phyloP scores from a whole-genome alignment of 225 moss, liverwort and hornwort genomes.

The Polytrichum commune region DNA sequence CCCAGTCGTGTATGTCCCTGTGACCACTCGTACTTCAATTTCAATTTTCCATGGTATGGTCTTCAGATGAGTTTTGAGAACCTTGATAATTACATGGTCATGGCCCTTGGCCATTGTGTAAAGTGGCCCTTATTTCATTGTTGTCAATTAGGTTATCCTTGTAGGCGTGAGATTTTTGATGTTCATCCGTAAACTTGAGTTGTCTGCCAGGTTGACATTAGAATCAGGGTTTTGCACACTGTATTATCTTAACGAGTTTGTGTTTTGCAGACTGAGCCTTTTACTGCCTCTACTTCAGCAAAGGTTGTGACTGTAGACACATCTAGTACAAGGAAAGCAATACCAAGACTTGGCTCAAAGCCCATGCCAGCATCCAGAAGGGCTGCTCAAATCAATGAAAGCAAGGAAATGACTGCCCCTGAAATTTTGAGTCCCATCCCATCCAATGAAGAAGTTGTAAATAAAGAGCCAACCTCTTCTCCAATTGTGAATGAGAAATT shows the following conservation, averaged over 20 bases:
- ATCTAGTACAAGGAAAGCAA: constrained; percentile 12
- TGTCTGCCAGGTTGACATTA: too few species aligned
- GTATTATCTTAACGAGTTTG: too few species aligned
- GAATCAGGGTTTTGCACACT: too few species aligned
- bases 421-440: not conserved
- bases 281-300: constrained; percentile 16
- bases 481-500: constrained; percentile 18
- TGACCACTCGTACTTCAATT: too few species aligned
- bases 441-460: not conserved
- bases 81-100: too few species aligned
- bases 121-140: too few species aligned
- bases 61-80: too few species aligned
- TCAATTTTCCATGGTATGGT: too few species aligned
- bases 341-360: constrained; percentile 21
- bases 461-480: not conserved
- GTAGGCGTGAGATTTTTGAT: not conserved
- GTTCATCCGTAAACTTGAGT: too few species aligned
- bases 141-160: too few species aligned
- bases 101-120: too few species aligned
- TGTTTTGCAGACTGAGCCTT: constrained; percentile 20
- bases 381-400: constrained; percentile 21
- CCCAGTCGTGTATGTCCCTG: too few species aligned
- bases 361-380: constrained; percentile 29
- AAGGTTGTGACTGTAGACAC: not conserved
- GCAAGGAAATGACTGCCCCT: constrained; percentile 11